Evolutionary conservation across 306 rosid genomes (phyloP), one percentile per base, ranked within the genome.

Genomic region (Vigna reflexopilosa): DNA sequence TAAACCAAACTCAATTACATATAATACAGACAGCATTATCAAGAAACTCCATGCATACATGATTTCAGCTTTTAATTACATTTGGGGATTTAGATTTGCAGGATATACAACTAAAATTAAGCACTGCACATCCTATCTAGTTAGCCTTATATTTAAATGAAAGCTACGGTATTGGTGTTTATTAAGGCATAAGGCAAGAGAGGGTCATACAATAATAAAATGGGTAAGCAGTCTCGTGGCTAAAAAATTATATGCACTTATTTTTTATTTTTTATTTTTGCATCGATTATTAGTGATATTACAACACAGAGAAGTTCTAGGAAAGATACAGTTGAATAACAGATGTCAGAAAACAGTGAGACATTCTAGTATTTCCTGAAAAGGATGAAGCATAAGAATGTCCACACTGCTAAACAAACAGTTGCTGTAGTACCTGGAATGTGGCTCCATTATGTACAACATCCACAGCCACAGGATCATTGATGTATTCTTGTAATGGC

Each of bases 391-490:
- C 32, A 62, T 58, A 51, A 50, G 56, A 64, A 81, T 67, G 77
- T 63, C 57, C 16, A 74, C 32, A 47, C 48, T 57, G 80, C 26
- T 62, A 50, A 71, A 58, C 81, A 77, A 69, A 58, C 15, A 61
- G 24, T 61, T 42, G 62, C 42, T 47, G 80, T 79, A 83, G 52
- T 87, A 96, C 99, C 99, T 96, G 99, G 83, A 96, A 93, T 67
- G 98, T 93, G 62, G 94, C 98, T 73, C 99, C 99, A 49, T 96
- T 96, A 83, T 96, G 97, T 78, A 96, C 63, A 74, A 96, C 87
- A 67, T 96, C 98, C 75, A 76, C 69, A 79, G 93, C 94, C 71
- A 84, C 85, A 55, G 91, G 94, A 66, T 88, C 84, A 50, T 89
- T 85, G 81, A 96, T 87, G 84, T 83, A 96, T 83, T 93, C 93